Evolutionary conservation across 345 rosid genomes (phyloP).

Genomic region (Theobroma cacao): DNA sequence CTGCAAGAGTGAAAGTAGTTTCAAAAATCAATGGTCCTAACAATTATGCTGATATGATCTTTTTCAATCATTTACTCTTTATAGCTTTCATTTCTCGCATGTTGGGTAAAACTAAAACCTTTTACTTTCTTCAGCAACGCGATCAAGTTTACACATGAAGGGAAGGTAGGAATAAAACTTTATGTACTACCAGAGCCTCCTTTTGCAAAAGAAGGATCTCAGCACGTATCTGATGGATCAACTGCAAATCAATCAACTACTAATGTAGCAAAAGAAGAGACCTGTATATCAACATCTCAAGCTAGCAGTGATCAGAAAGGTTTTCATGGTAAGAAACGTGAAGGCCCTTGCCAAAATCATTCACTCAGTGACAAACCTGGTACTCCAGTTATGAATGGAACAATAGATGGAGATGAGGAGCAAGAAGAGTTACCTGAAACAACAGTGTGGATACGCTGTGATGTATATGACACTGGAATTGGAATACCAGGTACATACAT

Average conservation of each 20-base stretch:
- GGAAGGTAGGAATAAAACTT: slow-evolving; percentile 82
- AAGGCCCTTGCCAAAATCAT: slow-evolving; percentile 21
- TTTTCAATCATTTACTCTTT: background rate
- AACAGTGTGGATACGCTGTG: slow-evolving; percentile 84
- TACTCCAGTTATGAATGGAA: slow-evolving; percentile 28
- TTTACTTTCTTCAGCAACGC: slow-evolving; percentile 63
- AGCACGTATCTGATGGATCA: slow-evolving; percentile 19
- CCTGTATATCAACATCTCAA: slow-evolving; percentile 25
- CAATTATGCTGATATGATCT: background rate
- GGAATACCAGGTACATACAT: slow-evolving; percentile 82
- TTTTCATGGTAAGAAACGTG: slow-evolving; percentile 16
- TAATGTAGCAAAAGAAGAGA: slow-evolving; percentile 31
- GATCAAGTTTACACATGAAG: slow-evolving; percentile 91
- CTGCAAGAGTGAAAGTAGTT: background rate
- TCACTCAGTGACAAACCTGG: slow-evolving; percentile 23
- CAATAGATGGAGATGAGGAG: slow-evolving; percentile 35
- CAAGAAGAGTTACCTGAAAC: slow-evolving; percentile 37
- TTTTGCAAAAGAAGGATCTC: slow-evolving; percentile 36
- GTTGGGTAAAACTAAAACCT: background rate
- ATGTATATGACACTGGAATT: slow-evolving; percentile 90
- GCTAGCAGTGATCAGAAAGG: slow-evolving; percentile 23
- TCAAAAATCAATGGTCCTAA: background rate
- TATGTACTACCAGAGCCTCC: slow-evolving; percentile 68
- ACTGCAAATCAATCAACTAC: slow-evolving; percentile 26
- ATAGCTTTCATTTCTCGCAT: background rate